These are phyloP conservation scores for Diaporthe eres DNA, from an alignment of 2,329 filamentous ascomycete species.

Conservation along the genomic window DNA sequence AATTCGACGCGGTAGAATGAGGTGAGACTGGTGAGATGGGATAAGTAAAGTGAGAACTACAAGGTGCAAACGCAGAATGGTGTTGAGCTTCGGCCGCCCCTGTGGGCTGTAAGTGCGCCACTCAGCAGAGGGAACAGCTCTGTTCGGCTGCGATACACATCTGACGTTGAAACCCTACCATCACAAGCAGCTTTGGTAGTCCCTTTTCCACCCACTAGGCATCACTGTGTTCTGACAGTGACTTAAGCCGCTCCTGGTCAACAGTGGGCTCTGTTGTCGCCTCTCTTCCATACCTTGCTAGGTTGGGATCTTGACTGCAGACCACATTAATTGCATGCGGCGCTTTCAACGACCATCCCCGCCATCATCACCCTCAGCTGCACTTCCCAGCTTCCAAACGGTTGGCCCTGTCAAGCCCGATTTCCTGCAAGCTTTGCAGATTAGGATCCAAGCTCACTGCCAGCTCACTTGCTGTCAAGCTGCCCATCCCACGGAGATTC, in stretches of 20 bases:
- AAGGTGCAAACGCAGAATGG: neutral
- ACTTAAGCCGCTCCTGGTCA: neutral
- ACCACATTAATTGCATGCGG: neutral
- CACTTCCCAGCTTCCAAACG: neutral
- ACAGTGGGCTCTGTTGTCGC: neutral
- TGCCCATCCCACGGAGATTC: neutral
- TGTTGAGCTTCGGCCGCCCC: slow-evolving; percentile 14
- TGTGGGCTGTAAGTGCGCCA: slow-evolving; percentile 1
- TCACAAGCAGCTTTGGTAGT: neutral
- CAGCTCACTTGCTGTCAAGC: neutral
- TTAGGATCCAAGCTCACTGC: neutral
- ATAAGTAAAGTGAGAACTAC: neutral
- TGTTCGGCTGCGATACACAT: neutral
- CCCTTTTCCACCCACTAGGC: neutral
- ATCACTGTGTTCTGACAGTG: neutral
- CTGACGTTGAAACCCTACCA: neutral
- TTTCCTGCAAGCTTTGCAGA: neutral
- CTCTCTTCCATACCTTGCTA: neutral
- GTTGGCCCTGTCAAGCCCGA: neutral
- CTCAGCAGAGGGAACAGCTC: neutral
- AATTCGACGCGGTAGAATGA: neutral
- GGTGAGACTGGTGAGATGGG: slow-evolving; percentile 5
- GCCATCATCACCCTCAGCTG: neutral
- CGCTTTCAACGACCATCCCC: neutral
- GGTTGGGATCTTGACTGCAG: neutral